Evolutionary conservation across 495 filamentous ascomycete genomes (phyloP), one percentile per base, ranked within the genome.

Genomic region (Sordaria brevicollis): DNA sequence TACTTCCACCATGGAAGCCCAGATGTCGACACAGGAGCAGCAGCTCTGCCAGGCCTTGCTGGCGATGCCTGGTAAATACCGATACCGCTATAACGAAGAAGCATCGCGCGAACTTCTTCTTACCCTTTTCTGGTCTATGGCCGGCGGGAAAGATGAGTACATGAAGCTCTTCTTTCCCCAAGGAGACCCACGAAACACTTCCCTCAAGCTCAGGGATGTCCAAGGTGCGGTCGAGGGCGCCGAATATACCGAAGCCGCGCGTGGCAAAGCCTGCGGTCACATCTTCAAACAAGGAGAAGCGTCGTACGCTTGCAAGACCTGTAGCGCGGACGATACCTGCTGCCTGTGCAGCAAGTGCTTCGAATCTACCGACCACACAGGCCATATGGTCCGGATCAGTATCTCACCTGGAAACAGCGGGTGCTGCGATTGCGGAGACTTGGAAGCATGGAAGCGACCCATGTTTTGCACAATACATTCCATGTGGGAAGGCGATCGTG

Each of bases 341-440:
- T 92, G 92, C 65, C 84, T 96, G 41, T 96, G 92, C 80, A 89
- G 92, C 80, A 88, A 91, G 76, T 99, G 95, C 79, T 98, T 97
- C 77, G 93, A 97, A 72, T 86, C 93, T 7, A 97, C 93, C 15
- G 95, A 98, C 76, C 95, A 99, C 79, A 90, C 91, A n/a, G 93
- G 89, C 33, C 95, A 99, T 77, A 90, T 91, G 79, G 93, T 98
- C 65, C 89, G 91, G 72, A 90, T 97, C 57, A 91, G 83, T 66
- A 86, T 96, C 37, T 96, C 93, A 1, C 87, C 89, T 1, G 94
- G 94, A 2, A 97, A 97, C 75, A 93, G 89, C 75, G 95, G 96
- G 39, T 98, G 95, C 80, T 99, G 95, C 77, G 95, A 99, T 76
- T 99, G 95, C 76, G 96, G 95, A 57, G 95, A 99, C 77, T 86